Conservation (phyloP, 768 basidiomycete species). For the Tylopilus plumbeoviolaceoides region DNA sequence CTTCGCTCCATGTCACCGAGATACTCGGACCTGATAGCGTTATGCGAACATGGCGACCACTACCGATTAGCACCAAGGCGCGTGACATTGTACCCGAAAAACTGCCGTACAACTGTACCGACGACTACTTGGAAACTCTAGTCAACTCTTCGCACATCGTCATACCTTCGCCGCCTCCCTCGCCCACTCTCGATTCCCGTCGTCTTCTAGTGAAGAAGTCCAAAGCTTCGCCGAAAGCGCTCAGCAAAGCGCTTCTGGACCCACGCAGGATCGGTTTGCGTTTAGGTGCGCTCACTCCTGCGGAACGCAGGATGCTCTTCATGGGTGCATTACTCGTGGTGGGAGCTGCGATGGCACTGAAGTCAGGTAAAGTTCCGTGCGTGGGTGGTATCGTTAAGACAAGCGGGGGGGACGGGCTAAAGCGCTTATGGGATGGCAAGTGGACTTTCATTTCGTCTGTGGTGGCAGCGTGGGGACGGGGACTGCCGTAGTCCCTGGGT, state of each 20-base stretch:
- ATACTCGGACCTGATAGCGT: constrained; percentile 81
- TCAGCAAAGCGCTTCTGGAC: constrained; percentile 7
- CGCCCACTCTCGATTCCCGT: constrained; percentile 6
- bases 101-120: constrained; percentile 19
- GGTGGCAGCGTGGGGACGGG: constrained; percentile 27
- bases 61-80: constrained; percentile 23
- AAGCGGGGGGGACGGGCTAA: constrained; percentile 18
- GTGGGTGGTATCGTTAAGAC: constrained; percentile 11
- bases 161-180: constrained; percentile 25
- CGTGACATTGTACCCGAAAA: constrained; percentile 21
- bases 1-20: constrained; percentile 45
- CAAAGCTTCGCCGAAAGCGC: constrained; percentile 6
- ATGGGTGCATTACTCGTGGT: constrained; percentile 66
- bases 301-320: constrained; percentile 38
- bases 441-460: constrained; percentile 20
- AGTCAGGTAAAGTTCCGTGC: constrained; percentile 12
- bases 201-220: constrained; percentile 20
- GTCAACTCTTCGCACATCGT: constrained; percentile 22
- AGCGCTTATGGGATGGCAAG: constrained; percentile 24
- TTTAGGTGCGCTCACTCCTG: constrained; percentile 24
- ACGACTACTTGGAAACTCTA: constrained; percentile 25
- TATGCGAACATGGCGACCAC: constrained; percentile 60
- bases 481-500: constrained; percentile 15
- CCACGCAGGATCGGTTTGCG: constrained; percentile 19
- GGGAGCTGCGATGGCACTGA: constrained; percentile 60